phyloP scores from a whole-genome alignment of 495 filamentous ascomycete species.

The Neurospora sp. region DNA sequence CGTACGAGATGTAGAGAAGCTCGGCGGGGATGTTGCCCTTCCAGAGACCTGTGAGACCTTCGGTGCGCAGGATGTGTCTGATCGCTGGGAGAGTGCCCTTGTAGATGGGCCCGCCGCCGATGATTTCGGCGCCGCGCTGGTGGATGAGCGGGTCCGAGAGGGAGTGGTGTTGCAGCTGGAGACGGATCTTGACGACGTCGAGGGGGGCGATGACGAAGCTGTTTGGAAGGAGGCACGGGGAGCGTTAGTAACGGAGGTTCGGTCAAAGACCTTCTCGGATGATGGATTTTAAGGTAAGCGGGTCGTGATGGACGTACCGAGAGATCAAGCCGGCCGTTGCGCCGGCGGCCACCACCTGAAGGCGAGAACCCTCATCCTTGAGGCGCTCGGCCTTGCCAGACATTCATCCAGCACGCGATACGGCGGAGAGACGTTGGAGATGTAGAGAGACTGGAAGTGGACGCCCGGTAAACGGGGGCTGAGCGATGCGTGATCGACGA shows the following conservation, averaged over 20 bases:
- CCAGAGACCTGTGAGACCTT: conserved; percentile 85
- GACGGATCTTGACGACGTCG: conserved; percentile 94
- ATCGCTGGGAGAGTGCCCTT: conserved; percentile 73
- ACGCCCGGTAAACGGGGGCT: neutral
- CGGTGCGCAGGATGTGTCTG: conserved; percentile 59
- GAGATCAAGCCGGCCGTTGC: conserved; percentile 83
- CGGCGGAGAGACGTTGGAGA: neutral
- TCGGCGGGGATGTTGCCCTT: conserved; percentile 97
- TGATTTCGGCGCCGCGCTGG: conserved; percentile 13
- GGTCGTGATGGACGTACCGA: conserved; percentile 65
- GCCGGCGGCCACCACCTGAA: conserved; percentile 75
- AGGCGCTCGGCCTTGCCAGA: conserved; percentile 46
- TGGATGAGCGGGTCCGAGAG: conserved; percentile 55
- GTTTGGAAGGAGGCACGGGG: neutral
- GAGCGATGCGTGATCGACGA: neutral
- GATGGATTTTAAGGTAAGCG: neutral
- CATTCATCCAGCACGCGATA: conserved; percentile 20
- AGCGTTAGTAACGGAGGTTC: neutral
- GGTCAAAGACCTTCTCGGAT: neutral
- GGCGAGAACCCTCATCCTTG: conserved; percentile 86
- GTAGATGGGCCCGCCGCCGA: conserved; percentile 54
- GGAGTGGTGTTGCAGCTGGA: conserved; percentile 81
- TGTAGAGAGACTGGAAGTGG: neutral
- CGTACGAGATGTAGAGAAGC: conserved; percentile 83
- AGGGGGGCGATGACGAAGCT: conserved; percentile 88